Base-by-base conservation (phyloP, 2,329 filamentous ascomycete genomes). In the Ophiostoma sp. region DNA sequence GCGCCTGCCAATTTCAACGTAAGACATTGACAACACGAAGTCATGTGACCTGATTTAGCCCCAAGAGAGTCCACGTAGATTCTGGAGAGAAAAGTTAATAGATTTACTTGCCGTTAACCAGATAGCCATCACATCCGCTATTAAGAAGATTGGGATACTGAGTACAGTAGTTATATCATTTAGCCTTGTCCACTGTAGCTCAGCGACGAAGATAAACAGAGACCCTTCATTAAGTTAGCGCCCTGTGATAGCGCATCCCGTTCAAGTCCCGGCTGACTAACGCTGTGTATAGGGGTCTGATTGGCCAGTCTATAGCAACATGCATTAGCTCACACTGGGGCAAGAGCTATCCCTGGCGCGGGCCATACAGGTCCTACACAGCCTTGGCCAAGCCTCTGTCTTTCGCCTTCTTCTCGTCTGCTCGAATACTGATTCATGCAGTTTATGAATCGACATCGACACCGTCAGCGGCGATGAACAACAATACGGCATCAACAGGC, bases 381-480 rank as follows among this genome's bases (percentile, higher is more conserved):
- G 66, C 66, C 27, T 67, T 27, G 62, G 36, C 33, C 48, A 27
- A 23, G 67, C 67, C 48, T 62, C n/a, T 60, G 52, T 64, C 33
- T 41, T 39, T 23, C 31, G 33, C 39, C 8, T 62, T 35, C n/a
- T 60, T n/a, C 11, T 64, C 17, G 44, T 20, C 44, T 8, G 44
- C 7, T 48, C 17, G 44, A n/a, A 15, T 48, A 15, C 20, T 48
- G 44, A 17, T 44, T 44, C 41, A 44, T 35, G 57, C 60, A 35
- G 35, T 17, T 20, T n/a, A 5, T 33, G 5, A 31, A 62, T 41
- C 39, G 13, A 41, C 39, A 41, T 33, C 67, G 65, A 44, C 41
- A 57, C 52, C 48, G 41, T 60, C 35, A 66, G 57, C 36, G 54
- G 64, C 74, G 75, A 70, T 79, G 80, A 79, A 77, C 77, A 75